A percentile compares a stretch with the other conserved stretches of the same genome.
Evolutionary conservation across 2,329 filamentous ascomycete species (phyloP).

Genomic region (Aspergillus latus): DNA sequence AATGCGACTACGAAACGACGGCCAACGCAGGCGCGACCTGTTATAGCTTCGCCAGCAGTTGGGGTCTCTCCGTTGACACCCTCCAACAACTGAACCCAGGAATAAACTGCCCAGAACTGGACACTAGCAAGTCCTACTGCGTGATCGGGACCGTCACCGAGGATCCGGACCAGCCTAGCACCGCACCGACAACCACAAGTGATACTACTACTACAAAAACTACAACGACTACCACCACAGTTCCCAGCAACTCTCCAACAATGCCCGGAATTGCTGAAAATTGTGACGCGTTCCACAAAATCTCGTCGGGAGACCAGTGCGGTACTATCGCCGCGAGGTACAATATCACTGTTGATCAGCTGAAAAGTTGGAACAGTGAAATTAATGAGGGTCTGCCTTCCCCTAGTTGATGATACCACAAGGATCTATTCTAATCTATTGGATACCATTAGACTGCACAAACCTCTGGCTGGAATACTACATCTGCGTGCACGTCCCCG

Average conservation of each 20-base stretch:
- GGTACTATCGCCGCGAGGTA: not conserved
- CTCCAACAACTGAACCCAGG: conserved; percentile 14
- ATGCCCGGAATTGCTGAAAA: conserved; percentile 1
- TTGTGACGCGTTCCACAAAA: conserved; percentile 5
- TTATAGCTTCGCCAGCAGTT: conserved; percentile 10
- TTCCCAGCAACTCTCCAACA: not conserved
- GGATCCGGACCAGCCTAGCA: not conserved
- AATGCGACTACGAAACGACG: conserved; percentile 8
- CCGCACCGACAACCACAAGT: not conserved
- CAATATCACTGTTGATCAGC: not conserved
- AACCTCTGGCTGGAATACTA: conserved; percentile 10
- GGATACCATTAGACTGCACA: not conserved
- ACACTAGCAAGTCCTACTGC: conserved; percentile 11
- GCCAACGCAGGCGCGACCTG: conserved; percentile 9
- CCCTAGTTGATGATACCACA: not conserved
- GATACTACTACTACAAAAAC: not conserved
- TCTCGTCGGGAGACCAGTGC: not conserved
- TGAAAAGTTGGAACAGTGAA: not conserved
- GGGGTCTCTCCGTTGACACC: conserved; percentile 8
- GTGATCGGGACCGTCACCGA: conserved; percentile 14
- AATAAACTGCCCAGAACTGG: conserved; percentile 6
- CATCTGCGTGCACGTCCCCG: conserved; percentile 1
- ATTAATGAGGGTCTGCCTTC: not conserved
- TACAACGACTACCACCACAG: conserved; percentile 2
- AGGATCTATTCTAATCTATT: not conserved